Evolutionary conservation across 225 moss, liverwort and hornwort genomes (phyloP).

Genomic region (Antitrichia curtipendula): DNA sequence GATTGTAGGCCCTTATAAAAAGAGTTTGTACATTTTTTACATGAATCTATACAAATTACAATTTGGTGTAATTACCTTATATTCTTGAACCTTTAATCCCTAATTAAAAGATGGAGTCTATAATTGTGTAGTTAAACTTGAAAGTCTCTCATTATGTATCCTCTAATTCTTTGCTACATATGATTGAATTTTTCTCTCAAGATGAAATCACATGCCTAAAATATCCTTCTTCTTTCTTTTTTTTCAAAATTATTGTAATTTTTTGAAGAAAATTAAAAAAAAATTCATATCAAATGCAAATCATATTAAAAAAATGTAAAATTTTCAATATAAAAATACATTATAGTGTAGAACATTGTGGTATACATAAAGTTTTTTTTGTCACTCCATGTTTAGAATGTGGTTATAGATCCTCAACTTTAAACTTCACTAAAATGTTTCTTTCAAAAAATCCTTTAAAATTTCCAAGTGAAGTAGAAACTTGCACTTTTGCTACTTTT

Average conservation of each 20-base stretch:
- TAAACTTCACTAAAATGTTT: no score
- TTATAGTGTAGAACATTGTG: background rate
- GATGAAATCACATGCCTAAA: background rate
- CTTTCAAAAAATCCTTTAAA: background rate
- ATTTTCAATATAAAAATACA: background rate
- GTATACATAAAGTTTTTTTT: background rate
- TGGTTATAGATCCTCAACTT: no score
- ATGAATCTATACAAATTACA: background rate
- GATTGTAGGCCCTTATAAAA: background rate
- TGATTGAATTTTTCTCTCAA: background rate
- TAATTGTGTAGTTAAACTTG: background rate
- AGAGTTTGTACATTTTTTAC: rapidly evolving
- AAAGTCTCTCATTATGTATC: background rate
- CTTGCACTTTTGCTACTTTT: rapidly evolving
- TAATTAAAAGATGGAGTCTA: background rate
- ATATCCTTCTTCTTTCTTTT: no score
- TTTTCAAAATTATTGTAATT: rapidly evolving
- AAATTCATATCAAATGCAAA: background rate
- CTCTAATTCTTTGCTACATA: background rate
- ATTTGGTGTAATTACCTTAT: background rate
- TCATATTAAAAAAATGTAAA: background rate
- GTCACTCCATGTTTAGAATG: rapidly evolving
- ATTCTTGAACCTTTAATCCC: background rate
- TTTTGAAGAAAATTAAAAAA: background rate
- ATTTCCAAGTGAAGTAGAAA: rapidly evolving